Evolutionary conservation across 495 filamentous ascomycete genomes (phyloP).

Genomic region (Immersiella caudata): DNA sequence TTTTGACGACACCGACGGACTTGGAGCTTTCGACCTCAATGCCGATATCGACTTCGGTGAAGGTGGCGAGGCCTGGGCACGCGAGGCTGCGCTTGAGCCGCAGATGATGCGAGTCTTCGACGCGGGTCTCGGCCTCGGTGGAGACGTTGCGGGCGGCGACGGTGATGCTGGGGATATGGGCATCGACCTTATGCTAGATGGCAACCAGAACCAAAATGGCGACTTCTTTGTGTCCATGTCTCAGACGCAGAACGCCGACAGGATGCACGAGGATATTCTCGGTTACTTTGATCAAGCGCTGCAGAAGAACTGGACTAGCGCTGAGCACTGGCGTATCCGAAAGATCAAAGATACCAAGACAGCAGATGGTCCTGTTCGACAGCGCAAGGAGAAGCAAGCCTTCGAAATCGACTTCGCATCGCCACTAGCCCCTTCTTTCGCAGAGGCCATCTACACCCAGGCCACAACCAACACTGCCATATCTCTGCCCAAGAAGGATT

Average conservation of each 20-base stretch:
- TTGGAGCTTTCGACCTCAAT: conserved; percentile 76
- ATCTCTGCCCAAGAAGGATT: conserved; percentile 85
- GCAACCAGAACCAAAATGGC: conserved; percentile 48
- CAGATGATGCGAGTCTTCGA: conserved; percentile 64
- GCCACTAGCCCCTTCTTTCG: conserved; percentile 67
- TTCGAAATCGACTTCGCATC: conserved; percentile 91
- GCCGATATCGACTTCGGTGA: conserved; percentile 71
- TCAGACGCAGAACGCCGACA: conserved; percentile 59
- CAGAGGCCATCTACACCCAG: conserved; percentile 82
- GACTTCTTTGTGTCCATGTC: conserved; percentile 74
- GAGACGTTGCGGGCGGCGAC: conserved; percentile 55
- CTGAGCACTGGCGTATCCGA: conserved; percentile 96
- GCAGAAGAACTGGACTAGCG: conserved; percentile 97
- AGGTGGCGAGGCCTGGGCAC: conserved; percentile 74
- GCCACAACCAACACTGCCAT: conserved; percentile 81
- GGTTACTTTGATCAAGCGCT: conserved; percentile 96
- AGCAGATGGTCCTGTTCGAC: conserved; percentile 50
- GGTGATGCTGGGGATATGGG: conserved; percentile 57
- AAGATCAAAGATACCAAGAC: conserved; percentile 84
- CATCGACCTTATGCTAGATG: conserved; percentile 58
- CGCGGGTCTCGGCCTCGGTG: conserved; percentile 51
- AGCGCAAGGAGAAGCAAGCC: conserved; percentile 90
- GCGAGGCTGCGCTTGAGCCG: conserved; percentile 65
- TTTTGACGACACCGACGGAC: conserved; percentile 80
- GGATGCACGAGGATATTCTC: conserved; percentile 86